Percentiles rank a stretch among this genome's conserved stretches.
These are phyloP conservation scores for Coffea humblotiana DNA, from an alignment of 305 asterid genomes.

Conservation along the genomic window DNA sequence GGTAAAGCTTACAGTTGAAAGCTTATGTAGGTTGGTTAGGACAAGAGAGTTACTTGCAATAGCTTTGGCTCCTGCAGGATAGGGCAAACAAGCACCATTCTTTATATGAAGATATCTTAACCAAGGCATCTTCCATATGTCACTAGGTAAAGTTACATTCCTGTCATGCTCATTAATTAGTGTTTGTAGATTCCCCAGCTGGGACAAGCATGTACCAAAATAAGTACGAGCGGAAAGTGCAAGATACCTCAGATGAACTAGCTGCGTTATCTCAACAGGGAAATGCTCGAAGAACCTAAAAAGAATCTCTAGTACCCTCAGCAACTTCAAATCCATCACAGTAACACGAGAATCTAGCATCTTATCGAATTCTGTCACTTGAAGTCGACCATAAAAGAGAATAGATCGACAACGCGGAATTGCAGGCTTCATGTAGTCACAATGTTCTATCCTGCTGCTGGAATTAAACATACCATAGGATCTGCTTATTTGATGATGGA, in stretches of 20 bases:
- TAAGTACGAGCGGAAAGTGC: not conserved
- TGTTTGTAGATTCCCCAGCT: constrained; percentile 20
- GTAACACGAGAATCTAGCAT: not conserved
- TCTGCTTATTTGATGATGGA: not conserved
- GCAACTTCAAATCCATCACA: constrained; percentile 7
- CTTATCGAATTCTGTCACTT: not conserved
- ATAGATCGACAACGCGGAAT: not conserved
- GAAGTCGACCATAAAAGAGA: not conserved
- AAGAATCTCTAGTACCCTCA: constrained; percentile 17
- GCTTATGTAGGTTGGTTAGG: constrained; percentile 8
- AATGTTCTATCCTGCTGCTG: not conserved
- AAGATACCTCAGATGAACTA: constrained; percentile 22
- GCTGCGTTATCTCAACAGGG: not conserved
- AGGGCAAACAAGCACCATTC: not conserved
- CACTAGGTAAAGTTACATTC: constrained; percentile 6
- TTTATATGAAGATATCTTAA: constrained; percentile 10
- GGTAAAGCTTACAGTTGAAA: constrained; percentile 3
- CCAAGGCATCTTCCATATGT: constrained; percentile 18
- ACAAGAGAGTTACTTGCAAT: not conserved
- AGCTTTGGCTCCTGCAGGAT: not conserved
- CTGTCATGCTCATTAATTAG: not conserved
- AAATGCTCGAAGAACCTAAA: not conserved
- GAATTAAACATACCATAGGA: not conserved
- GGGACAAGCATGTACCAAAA: not conserved
- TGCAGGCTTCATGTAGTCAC: not conserved